These are phyloP conservation scores for Psidium guajava DNA, from an alignment of 345 rosid genomes.

Conservation along the genomic window DNA sequence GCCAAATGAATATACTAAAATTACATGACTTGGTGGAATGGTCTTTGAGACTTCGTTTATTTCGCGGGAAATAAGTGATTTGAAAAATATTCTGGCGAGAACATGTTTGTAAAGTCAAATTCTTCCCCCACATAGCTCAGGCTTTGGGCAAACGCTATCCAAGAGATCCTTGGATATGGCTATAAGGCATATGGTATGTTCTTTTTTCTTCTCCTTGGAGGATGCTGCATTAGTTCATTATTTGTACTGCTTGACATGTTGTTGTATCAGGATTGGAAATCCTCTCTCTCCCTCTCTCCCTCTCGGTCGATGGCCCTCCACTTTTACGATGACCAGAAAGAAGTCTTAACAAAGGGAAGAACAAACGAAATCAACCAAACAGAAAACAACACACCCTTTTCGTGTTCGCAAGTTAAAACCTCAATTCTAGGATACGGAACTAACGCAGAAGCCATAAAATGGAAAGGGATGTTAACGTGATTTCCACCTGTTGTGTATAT, in stretches of 20 bases:
- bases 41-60: too few species aligned
- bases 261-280: too few species aligned
- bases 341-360: neutral
- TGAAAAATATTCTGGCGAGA: too few species aligned
- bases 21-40: too few species aligned
- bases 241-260: neutral
- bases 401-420: neutral
- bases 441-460: neutral
- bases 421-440: neutral
- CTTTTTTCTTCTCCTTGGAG: neutral
- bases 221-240: neutral
- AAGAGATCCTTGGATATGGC: conserved; percentile 99
- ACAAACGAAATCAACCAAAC: neutral
- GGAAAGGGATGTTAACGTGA: neutral
- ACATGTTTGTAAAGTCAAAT: conserved; percentile 51
- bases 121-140: conserved; percentile 89
- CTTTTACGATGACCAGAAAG: neutral
- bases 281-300: too few species aligned
- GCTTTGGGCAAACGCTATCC: conserved; percentile 86
- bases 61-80: too few species aligned
- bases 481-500: neutral
- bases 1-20: too few species aligned
- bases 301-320: too few species aligned
- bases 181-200: conserved; percentile 83
- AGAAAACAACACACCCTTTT: neutral